These are phyloP conservation scores for Cardamine occulta DNA, from an alignment of 345 rosid genomes.

Conservation along the genomic window DNA sequence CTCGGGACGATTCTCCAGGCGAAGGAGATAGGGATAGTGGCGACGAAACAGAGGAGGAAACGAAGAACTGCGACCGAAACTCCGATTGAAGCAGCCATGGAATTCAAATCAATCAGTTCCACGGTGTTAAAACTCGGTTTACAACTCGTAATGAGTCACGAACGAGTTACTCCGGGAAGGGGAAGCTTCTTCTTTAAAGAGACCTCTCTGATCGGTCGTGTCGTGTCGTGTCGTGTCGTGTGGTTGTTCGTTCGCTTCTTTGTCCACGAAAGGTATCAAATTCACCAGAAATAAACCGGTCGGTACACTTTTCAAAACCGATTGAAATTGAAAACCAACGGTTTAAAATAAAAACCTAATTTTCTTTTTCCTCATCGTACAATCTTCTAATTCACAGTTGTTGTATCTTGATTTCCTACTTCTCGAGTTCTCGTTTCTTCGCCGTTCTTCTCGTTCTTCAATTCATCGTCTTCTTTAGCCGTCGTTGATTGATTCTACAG, in stretches of 20 bases:
- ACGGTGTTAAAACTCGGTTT: slow-evolving; percentile 10
- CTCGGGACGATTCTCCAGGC: slow-evolving; percentile 73
- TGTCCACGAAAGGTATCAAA: slow-evolving; percentile 23
- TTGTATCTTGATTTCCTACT: neutral
- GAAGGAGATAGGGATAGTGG: slow-evolving; percentile 82
- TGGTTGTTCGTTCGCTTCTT: slow-evolving; percentile 1
- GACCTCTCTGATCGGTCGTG: no score
- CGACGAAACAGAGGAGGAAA: slow-evolving; percentile 85
- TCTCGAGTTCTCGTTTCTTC: neutral
- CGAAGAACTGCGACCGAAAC: slow-evolving; percentile 84
- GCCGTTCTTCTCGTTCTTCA: slow-evolving; percentile 15
- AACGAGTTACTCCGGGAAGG: slow-evolving; percentile 18
- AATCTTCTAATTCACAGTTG: neutral
- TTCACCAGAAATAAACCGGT: slow-evolving; percentile 26
- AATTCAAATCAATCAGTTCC: slow-evolving; percentile 50
- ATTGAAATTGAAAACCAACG: neutral
- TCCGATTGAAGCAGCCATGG: slow-evolving; percentile 85
- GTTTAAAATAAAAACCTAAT: slow-evolving; percentile 16
- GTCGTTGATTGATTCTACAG: neutral
- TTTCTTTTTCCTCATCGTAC: neutral
- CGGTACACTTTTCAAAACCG: neutral
- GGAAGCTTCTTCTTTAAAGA: slow-evolving; percentile 19
- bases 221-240: slow-evolving; percentile 33
- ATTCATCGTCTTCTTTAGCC: slow-evolving; percentile 16
- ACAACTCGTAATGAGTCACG: slow-evolving; percentile 31